Conservation (phyloP, 768 basidiomycete genomes). For the Trichaptum fuscoviolaceum region DNA sequence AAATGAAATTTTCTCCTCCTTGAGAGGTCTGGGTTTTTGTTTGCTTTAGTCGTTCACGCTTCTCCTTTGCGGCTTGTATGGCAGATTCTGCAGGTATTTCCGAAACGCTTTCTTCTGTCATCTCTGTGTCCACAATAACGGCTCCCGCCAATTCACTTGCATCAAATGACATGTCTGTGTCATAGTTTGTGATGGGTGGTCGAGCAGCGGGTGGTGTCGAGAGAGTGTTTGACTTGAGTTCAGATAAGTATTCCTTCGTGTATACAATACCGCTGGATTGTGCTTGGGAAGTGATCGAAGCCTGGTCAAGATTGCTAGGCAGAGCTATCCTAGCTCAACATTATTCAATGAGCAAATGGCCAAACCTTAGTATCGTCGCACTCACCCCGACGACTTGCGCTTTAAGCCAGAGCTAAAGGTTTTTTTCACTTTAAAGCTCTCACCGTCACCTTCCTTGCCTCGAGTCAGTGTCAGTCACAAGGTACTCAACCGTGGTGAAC, state of each 20-base stretch:
- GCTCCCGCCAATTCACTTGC: conserved; percentile 31
- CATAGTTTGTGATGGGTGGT: conserved; percentile 34
- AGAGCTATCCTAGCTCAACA: conserved; percentile 30
- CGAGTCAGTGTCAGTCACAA: conserved; percentile 4
- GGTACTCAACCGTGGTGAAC: conserved; percentile 23
- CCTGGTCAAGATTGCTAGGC: conserved; percentile 48
- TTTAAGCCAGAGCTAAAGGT: conserved; percentile 48
- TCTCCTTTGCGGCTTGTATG: conserved; percentile 69
- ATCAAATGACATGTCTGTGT: conserved; percentile 44
- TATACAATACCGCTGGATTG: conserved; percentile 54
- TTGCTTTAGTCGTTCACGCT: conserved; percentile 58
- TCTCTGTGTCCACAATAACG: conserved; percentile 29
- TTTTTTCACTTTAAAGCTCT: conserved; percentile 77
- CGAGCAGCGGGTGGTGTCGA: conserved; percentile 39
- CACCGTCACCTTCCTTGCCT: conserved; percentile 49
- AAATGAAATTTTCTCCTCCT: conserved; percentile 66
- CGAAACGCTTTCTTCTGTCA: conserved; percentile 28
- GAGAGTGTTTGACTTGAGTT: conserved; percentile 75
- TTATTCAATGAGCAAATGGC: conserved; percentile 6
- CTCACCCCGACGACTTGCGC: conserved; percentile 9
- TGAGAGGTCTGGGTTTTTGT: conserved; percentile 25
- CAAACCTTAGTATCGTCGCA: background rate
- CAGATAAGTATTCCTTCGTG: conserved; percentile 64
- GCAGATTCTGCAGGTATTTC: conserved; percentile 67
- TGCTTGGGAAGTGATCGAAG: conserved; percentile 39